Evolutionary conservation across 345 rosid genomes (phyloP), one percentile per base, ranked within the genome.

Genomic region (Geranium rotundifolium): DNA sequence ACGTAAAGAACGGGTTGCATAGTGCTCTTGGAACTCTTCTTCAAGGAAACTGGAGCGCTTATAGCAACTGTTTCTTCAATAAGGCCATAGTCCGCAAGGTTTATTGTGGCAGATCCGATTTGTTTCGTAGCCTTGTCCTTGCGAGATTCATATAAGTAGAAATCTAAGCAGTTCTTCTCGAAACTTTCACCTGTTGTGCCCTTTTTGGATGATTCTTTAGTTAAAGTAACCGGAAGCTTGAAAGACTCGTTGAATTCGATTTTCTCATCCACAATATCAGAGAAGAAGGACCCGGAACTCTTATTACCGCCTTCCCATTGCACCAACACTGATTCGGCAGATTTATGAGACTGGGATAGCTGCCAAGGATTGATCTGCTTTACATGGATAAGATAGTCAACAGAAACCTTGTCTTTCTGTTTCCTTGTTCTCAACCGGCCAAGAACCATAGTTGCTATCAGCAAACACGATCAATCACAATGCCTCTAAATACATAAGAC

Each of bases 281-380:
- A 83, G n/a, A 72, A 67, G 29, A 83, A 84, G 29, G 85, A 80
- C 39, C 98, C 98, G 54, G 82, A 80, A 77, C 54, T 77, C 60
- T 73, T 80, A 70, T 84, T 91, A 62, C 86, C 85, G 59, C 81
- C 82, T 62, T 75, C 82, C 98, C 98, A 92, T 65, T 87, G 88
- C 73, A 92, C 80, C 81, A 84, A 73, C 29, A 89, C 65, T 50
- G 88, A 75, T 30, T 80, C 80, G 20, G 70, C 73, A 7, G 87
- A 74, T 62, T 63, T 78, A 19, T 69, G 64, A 65, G 85, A 75
- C 63, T 79, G 79, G 2, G 76, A 82, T 19, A 82, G 84, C 57
- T 88, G 86, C 95, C 98, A 89, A 75, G 98, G 98, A 76, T 72
- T 83, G 65, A 92, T 79, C 74, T 82, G 91, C 55, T 83, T 79